Evolutionary conservation across 495 filamentous ascomycete species (phyloP).

Genomic region (Evansstolkia leycettana): DNA sequence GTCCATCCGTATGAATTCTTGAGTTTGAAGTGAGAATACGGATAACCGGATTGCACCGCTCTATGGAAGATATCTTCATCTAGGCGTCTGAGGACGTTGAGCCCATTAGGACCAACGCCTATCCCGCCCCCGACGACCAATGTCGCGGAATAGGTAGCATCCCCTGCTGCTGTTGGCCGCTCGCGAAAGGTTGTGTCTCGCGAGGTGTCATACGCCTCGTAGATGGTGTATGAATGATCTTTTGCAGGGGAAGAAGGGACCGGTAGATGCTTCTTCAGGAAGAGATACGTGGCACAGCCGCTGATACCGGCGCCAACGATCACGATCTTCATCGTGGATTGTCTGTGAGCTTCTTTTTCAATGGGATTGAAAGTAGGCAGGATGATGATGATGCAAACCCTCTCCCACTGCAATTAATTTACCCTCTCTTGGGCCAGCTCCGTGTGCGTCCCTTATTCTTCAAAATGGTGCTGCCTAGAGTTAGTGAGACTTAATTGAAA

Average conservation of each 20-base stretch:
- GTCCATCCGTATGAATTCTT: constrained; percentile 24
- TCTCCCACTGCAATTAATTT: no score
- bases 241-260: constrained; percentile 5
- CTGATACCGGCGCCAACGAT: constrained; percentile 42
- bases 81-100: constrained; percentile 31
- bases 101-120: constrained; percentile 37
- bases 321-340: constrained; percentile 34
- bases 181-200: constrained; percentile 11
- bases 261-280: constrained; percentile 35
- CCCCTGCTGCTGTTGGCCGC: constrained; percentile 1
- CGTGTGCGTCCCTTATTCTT: no score
- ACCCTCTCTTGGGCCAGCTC: no score
- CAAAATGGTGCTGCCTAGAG: no score
- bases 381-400: no score
- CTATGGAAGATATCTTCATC: constrained; percentile 21
- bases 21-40: constrained; percentile 19
- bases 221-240: constrained; percentile 21
- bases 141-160: constrained; percentile 14
- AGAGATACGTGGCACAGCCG: constrained; percentile 36
- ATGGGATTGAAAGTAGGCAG: no score
- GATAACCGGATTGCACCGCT: constrained; percentile 24
- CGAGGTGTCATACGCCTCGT: constrained; percentile 24
- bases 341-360: no score
- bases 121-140: constrained; percentile 37
- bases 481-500: no score